These are phyloP conservation scores for barrel medic (Medicago truncatula) DNA, from an alignment of 306 rosid species.

Conservation along the genomic window MtrunA17r5.0-ANR NC_053049.1:348501-349000, in stretches of 20 bases:
- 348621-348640: slow-evolving; percentile 60
- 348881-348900: slow-evolving; percentile 42
- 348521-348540: slow-evolving; percentile 58
- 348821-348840: background rate
- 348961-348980: slow-evolving; percentile 16
- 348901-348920: slow-evolving; percentile 28
- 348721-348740: slow-evolving; percentile 13
- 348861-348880: slow-evolving; percentile 39
- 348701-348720: slow-evolving; percentile 4
- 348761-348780: slow-evolving; percentile 48
- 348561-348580: slow-evolving; percentile 46
- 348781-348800: slow-evolving; percentile 33
- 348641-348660: slow-evolving; percentile 56
- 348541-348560: slow-evolving; percentile 61
- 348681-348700: slow-evolving; percentile 36
- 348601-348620: slow-evolving; percentile 27
- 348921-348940: slow-evolving; percentile 36
- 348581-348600: slow-evolving; percentile 41
- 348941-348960: slow-evolving; percentile 22
- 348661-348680: slow-evolving; percentile 40
- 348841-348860: background rate
- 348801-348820: slow-evolving; percentile 52
- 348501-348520: slow-evolving; percentile 52
- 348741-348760: slow-evolving; percentile 14
- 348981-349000: background rate